Conservation (phyloP, 2,329 filamentous ascomycete genomes). For the Aspergillus arachidicola region DNA sequence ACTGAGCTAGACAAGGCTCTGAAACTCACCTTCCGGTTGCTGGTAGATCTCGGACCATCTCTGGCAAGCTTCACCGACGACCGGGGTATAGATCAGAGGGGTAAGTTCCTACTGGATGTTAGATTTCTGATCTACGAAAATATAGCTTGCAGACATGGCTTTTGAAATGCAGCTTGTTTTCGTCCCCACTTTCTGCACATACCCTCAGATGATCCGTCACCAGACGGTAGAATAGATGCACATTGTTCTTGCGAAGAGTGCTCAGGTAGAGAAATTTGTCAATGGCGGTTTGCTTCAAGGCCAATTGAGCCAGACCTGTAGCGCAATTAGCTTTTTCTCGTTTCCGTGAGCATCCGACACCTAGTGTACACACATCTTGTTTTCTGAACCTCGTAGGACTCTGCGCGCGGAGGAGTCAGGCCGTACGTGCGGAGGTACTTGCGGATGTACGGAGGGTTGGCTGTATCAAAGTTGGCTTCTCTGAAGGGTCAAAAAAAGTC, state of each 20-base stretch:
- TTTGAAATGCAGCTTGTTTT: background rate
- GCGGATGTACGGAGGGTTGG: constrained; percentile 53
- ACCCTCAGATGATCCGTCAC: constrained; percentile 51
- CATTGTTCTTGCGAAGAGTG: constrained; percentile 54
- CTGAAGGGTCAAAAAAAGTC: constrained; percentile 22
- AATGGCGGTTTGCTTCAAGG: constrained; percentile 49
- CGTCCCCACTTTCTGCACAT: constrained; percentile 19
- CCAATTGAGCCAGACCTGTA: constrained; percentile 49
- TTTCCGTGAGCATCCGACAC: background rate
- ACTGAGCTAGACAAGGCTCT: constrained; percentile 8
- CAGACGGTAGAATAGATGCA: constrained; percentile 56
- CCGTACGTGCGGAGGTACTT: constrained; percentile 56
- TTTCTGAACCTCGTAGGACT: constrained; percentile 53
- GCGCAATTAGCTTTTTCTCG: constrained; percentile 12
- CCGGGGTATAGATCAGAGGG: constrained; percentile 54
- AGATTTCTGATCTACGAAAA: constrained; percentile 14
- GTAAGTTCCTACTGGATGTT: constrained; percentile 46
- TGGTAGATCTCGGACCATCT: constrained; percentile 97
- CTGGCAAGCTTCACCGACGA: constrained; percentile 88
- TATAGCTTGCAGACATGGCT: background rate
- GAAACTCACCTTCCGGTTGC: constrained; percentile 73
- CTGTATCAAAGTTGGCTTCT: constrained; percentile 52
- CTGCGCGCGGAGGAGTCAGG: constrained; percentile 52
- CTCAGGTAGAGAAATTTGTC: constrained; percentile 55
- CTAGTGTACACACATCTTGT: constrained; percentile 43